phyloP scores from a whole-genome alignment of 2,329 filamentous ascomycete genomes.

The Hymenoscyphus fructigenus region DNA sequence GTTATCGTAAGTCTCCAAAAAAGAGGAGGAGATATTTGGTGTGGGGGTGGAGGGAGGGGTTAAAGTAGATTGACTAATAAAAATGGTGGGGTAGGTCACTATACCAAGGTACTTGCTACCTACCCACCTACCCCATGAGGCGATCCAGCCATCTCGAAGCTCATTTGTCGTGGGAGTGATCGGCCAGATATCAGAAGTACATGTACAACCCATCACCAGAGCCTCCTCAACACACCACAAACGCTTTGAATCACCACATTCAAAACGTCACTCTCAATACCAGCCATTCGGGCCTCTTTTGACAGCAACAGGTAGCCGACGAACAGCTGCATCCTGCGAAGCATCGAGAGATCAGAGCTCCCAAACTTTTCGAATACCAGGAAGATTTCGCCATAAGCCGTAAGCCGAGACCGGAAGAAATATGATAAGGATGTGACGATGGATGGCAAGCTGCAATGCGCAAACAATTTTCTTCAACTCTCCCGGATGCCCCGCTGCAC shows the following conservation, averaged over 20 bases:
- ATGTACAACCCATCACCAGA: no score
- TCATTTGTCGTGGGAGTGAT: no score
- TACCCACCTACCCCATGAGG: not conserved
- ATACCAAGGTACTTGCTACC: not conserved
- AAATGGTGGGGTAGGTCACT: not conserved
- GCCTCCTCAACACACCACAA: no score
- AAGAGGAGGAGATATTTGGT: not conserved
- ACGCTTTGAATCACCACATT: no score
- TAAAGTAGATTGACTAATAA: not conserved
- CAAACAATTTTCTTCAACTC: not conserved
- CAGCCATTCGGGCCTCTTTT: no score
- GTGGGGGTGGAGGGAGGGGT: not conserved
- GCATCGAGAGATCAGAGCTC: not conserved
- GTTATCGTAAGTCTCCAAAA: not conserved
- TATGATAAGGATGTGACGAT: not conserved
- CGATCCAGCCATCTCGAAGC: not conserved
- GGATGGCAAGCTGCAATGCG: not conserved
- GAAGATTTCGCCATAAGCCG: not conserved
- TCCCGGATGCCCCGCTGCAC: no score
- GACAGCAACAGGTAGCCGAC: no score
- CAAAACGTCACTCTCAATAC: no score
- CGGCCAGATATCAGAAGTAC: no score
- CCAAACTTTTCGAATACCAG: not conserved
- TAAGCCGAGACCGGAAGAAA: not conserved
- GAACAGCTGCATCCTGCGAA: not conserved